A percentile compares a stretch with the other conserved stretches of the same genome.
Conservation (phyloP, 257 asterid species). For the Galeopsis tetrahit region DNA sequence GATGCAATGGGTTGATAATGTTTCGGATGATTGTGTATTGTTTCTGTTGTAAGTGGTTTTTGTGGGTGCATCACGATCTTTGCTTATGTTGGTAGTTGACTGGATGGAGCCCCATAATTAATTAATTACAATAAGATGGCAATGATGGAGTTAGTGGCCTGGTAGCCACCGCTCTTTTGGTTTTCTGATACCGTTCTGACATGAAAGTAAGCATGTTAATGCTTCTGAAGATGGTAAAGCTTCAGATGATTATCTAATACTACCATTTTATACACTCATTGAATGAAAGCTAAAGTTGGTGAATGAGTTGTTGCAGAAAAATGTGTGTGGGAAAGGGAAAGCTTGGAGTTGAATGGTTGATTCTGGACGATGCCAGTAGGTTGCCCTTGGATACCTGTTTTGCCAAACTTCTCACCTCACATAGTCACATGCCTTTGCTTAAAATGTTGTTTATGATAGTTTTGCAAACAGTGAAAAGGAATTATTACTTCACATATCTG, state of each 20-base stretch:
- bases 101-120: neutral
- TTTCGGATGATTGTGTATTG: neutral
- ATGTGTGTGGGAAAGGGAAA: neutral
- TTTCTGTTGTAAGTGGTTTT: neutral
- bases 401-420: neutral
- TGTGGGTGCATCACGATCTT: neutral
- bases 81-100: neutral
- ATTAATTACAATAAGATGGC: neutral
- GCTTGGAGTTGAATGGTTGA: conserved; percentile 12
- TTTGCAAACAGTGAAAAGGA: neutral
- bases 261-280: neutral
- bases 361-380: neutral
- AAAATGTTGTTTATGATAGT: neutral
- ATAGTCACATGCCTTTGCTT: neutral
- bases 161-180: neutral
- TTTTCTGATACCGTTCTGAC: neutral
- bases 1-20: conserved; percentile 8
- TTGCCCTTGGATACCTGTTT: conserved; percentile 14
- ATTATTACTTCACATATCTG: neutral
- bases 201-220: neutral
- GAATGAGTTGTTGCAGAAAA: conserved; percentile 20
- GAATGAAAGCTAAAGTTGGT: neutral
- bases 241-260: neutral
- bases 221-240: conserved; percentile 1
- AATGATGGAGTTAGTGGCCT: conserved; percentile 4